Percentiles rank a stretch among this genome's conserved stretches.
These are phyloP conservation scores for Diaporthe batatas DNA, from an alignment of 2,329 filamentous ascomycete genomes.

Conservation along the genomic window DNA sequence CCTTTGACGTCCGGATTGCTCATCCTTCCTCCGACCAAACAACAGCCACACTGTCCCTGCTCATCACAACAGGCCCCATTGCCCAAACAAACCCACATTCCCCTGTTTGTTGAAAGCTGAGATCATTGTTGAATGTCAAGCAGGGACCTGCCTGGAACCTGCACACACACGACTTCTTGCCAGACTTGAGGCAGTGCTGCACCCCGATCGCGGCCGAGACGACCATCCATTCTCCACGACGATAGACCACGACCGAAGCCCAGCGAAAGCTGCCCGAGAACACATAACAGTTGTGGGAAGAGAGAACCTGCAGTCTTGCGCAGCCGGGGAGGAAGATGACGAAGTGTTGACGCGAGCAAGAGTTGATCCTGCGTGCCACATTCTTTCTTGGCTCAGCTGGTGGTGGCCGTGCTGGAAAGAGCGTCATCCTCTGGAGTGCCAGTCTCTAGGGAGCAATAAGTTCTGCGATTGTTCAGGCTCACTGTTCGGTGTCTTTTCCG, in stretches of 20 bases:
- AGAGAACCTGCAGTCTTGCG: not conserved
- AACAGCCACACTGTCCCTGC: not conserved
- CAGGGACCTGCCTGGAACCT: not conserved
- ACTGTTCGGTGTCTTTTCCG: slow-evolving; percentile 36
- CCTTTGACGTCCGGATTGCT: slow-evolving; percentile 22
- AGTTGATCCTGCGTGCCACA: slow-evolving; percentile 34
- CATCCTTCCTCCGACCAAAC: not conserved
- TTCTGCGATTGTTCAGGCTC: slow-evolving; percentile 36
- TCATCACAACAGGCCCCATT: not conserved
- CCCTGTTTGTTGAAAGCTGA: not conserved
- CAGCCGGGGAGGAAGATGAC: slow-evolving; percentile 30
- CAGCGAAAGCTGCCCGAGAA: not conserved
- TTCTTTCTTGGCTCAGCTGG: slow-evolving; percentile 35
- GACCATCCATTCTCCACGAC: slow-evolving; percentile 1
- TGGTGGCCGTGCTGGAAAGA: slow-evolving; percentile 37
- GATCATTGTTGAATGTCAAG: not conserved
- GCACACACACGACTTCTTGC: not conserved
- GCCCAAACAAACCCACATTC: not conserved
- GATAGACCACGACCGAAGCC: not conserved
- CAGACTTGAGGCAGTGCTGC: not conserved
- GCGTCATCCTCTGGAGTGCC: slow-evolving; percentile 16
- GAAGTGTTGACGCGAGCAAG: slow-evolving; percentile 24
- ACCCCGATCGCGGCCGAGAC: not conserved
- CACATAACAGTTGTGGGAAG: not conserved
- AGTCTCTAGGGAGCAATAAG: slow-evolving; percentile 34